phyloP scores from a whole-genome alignment of 495 filamentous ascomycete genomes.

The Penicillium paxilli region DNA sequence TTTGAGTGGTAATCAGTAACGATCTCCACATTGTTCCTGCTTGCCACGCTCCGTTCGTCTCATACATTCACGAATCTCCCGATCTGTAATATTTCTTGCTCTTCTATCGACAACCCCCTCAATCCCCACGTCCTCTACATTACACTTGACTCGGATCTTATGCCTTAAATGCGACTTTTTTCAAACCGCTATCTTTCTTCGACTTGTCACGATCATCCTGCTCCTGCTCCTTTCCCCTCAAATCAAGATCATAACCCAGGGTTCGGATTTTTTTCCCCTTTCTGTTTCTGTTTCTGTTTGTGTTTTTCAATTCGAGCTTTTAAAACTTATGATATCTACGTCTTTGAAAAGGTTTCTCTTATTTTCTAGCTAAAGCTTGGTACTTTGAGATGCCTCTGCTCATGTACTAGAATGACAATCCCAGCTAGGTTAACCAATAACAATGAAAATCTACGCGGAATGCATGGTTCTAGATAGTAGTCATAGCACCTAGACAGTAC shows the following conservation, averaged over 20 bases:
- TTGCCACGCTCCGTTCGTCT: not conserved
- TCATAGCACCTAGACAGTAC: no score
- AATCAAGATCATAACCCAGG: conserved; percentile 4
- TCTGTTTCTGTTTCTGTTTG: not conserved
- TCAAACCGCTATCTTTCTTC: not conserved
- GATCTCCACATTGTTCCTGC: not conserved
- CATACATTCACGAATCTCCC: not conserved
- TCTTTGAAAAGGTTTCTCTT: conserved; percentile 10
- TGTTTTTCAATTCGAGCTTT: conserved; percentile 10
- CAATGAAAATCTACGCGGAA: conserved; percentile 4
- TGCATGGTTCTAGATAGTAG: not conserved
- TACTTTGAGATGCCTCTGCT: conserved; percentile 2
- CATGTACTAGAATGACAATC: conserved; percentile 21
- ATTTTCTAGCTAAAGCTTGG: not conserved
- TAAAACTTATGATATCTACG: conserved; percentile 17
- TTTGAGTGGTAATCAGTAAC: conserved; percentile 82
- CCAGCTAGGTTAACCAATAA: conserved; percentile 11
- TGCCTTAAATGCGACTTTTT: not conserved
- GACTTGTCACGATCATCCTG: conserved; percentile 13
- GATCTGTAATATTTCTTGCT: conserved; percentile 16
- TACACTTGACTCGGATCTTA: not conserved
- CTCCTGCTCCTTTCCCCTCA: conserved; percentile 3
- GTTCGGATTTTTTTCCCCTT: not conserved
- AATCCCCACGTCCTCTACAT: no score
- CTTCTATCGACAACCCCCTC: no score